Base-by-base conservation (phyloP, 768 basidiomycete genomes). In the Boletus sensibilis region DNA sequence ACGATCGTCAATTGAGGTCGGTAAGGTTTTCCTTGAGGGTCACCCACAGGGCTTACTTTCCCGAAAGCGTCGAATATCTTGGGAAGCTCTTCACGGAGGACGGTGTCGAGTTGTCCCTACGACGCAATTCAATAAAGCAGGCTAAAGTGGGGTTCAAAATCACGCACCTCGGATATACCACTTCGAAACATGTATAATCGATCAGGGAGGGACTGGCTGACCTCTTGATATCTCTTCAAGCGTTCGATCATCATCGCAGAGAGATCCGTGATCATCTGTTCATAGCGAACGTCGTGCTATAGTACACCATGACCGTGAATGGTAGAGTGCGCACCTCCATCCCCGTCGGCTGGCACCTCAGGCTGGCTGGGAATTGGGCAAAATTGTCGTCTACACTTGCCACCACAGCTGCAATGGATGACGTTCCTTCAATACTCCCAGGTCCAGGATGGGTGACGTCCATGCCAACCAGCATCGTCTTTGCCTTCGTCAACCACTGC, bases 381-480 rank as follows among this genome's bases (percentile, higher is more conserved):
- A 90, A 92, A 3, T 76, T 70, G 27, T 75, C 73, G 64, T 93
- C 90, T 1, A 84, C 75, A 55, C 84, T 92, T 0, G 87, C 91
- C 2, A 93, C 92, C 11, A 93, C 86, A 0, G 90, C 91, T 0
- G 88, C 89, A 42, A 94, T 87, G 0, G 89, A 91, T 3, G 92
- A 91, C 1, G 89, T 86, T 3, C 91, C 92, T 3, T 78, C 78
- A 48, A 76, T 68, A 60, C 87, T 87, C 7, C 73, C 79, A 1
- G 87, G 86, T 2, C 87, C 81, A 5, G 90, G 88, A 59, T 92
- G 91, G 0, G 88, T 92, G 0, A 91, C 89, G 64, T 93, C 90
- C 60, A 91, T 89, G 0, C 92, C 92, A 4, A 94, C 85, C 66
- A 94, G 73, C 87, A 94, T 93, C 12, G 92, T 92, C 51, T 79